phyloP scores from a whole-genome alignment of 345 rosid genomes.

The rapeseed (Brassica napus) region Da-Ae NC_063436.1:31584501-31585000 shows the following conservation, averaged over 20 bases:
- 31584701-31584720: neutral
- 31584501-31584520: too few relatives aligned
- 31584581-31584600: neutral
- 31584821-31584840: neutral
- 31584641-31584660: neutral
- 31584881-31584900: constrained; percentile 45
- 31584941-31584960: neutral
- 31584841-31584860: constrained; percentile 3
- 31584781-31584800: neutral
- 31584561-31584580: neutral
- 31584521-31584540: too few relatives aligned
- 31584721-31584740: neutral
- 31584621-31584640: neutral
- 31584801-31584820: neutral
- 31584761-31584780: neutral
- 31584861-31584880: constrained; percentile 49
- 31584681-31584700: neutral
- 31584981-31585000: neutral
- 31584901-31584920: constrained; percentile 40
- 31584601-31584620: neutral
- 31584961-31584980: neutral
- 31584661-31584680: neutral
- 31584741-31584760: neutral
- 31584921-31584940: constrained; percentile 12
- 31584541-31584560: neutral